phyloP scores from a whole-genome alignment of 1,284 basidiomycete genomes.

The Microbotryum lychnidis-dioicae region DNA sequence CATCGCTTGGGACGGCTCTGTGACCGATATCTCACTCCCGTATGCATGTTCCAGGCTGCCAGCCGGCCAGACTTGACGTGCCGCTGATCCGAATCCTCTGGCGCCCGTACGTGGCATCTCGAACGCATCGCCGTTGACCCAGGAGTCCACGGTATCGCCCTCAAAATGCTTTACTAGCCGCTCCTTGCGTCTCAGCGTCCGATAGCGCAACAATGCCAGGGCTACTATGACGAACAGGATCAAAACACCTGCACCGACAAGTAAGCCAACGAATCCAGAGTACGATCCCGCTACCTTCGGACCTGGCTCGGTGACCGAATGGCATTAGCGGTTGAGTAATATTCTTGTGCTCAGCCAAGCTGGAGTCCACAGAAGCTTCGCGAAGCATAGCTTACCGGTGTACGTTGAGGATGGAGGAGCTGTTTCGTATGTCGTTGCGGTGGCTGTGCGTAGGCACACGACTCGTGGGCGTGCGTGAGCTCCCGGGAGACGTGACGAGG shows the following conservation, averaged over 20 bases:
- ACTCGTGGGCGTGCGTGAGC: not conserved
- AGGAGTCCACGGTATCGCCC: not conserved
- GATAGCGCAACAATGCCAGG: constrained; percentile 9
- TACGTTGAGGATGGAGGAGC: constrained; percentile 21
- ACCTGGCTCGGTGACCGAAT: constrained; percentile 5
- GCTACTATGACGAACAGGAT: constrained; percentile 10
- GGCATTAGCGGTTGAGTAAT: not conserved
- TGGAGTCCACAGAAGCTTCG: not conserved
- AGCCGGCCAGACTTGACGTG: constrained; percentile 1
- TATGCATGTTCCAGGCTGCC: not conserved
- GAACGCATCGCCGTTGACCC: constrained; percentile 21
- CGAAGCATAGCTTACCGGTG: not conserved
- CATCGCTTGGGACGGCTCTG: no score
- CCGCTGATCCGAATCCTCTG: not conserved
- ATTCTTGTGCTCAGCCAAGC: not conserved
- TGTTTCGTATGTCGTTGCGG: constrained; percentile 14
- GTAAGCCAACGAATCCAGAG: constrained; percentile 28
- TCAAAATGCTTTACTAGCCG: not conserved
- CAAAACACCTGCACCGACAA: constrained; percentile 18
- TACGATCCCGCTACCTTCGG: constrained; percentile 24
- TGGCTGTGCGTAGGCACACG: not conserved
- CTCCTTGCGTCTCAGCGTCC: constrained; percentile 4
- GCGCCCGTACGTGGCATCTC: constrained; percentile 19
- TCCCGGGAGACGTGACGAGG: no score
- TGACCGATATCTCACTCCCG: not conserved